phyloP scores from a whole-genome alignment of 129 eudicot genomes.

The Rutidosis leptorrhynchoides region DNA sequence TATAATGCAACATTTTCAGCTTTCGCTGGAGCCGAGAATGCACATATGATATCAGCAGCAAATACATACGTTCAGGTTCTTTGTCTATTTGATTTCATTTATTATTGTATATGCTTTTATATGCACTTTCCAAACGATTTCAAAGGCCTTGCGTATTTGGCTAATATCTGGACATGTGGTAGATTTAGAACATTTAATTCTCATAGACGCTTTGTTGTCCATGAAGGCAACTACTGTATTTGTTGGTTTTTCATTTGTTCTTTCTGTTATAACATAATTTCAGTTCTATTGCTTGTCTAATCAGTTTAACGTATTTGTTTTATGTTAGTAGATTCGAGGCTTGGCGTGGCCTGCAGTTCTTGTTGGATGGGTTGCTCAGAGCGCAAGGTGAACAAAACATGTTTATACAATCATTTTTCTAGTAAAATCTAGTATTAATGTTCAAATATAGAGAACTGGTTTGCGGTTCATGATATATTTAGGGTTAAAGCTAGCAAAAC shows the following conservation, averaged over 20 bases:
- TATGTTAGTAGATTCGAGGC: conserved; percentile 77
- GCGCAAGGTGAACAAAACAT: conserved; percentile 70
- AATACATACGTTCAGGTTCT: conserved; percentile 88
- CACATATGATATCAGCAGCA: conserved; percentile 71
- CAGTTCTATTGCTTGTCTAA: neutral
- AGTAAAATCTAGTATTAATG: conserved; percentile 9
- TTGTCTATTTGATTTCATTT: neutral
- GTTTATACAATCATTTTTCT: conserved; percentile 19
- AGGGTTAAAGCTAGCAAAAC: too few relatives aligned
- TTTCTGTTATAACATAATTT: neutral
- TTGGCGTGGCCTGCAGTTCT: conserved; percentile 98
- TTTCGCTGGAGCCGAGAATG: conserved; percentile 77
- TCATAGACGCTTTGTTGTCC: neutral
- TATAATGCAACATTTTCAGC: conserved; percentile 45
- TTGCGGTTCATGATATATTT: neutral
- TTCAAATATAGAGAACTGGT: neutral
- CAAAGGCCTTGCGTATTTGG: neutral
- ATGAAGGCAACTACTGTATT: neutral
- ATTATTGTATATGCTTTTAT: neutral
- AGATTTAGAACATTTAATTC: neutral
- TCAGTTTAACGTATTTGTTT: conserved; percentile 12
- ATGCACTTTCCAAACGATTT: neutral
- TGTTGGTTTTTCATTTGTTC: neutral
- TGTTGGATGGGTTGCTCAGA: conserved; percentile 98
- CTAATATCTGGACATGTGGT: neutral